Evolutionary conservation across 2,329 filamentous ascomycete species (phyloP).

Genomic region (Botrytis squamosa): DNA sequence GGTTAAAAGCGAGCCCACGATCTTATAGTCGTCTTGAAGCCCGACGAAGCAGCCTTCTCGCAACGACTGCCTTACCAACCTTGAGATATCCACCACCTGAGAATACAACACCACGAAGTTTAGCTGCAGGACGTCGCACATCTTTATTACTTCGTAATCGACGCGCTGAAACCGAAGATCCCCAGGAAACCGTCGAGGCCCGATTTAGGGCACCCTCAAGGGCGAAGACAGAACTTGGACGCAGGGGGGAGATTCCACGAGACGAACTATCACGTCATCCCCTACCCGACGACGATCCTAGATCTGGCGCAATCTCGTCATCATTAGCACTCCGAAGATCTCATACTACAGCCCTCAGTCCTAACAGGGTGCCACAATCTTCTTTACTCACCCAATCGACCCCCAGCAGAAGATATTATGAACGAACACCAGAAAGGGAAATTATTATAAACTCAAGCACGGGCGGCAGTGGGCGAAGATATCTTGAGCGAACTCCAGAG

Average conservation of each 20-base stretch:
- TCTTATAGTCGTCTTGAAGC: constrained; percentile 39
- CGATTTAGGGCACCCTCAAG: constrained; percentile 57
- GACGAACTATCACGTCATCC: constrained; percentile 45
- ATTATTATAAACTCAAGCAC: constrained; percentile 23
- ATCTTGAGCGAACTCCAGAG: constrained; percentile 36
- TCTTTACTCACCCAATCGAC: constrained; percentile 44
- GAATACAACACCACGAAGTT: constrained; percentile 45
- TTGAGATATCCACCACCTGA: constrained; percentile 37
- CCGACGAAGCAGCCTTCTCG: constrained; percentile 39
- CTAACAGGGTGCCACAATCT: constrained; percentile 53
- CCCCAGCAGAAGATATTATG: constrained; percentile 24
- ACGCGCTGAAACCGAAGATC: constrained; percentile 38
- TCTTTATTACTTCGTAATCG: constrained; percentile 50
- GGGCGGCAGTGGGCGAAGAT: constrained; percentile 30
- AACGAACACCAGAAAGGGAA: constrained; percentile 20
- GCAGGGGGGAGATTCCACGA: constrained; percentile 40
- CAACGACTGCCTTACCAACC: constrained; percentile 35
- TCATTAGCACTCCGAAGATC: constrained; percentile 29
- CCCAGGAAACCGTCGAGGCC: constrained; percentile 43
- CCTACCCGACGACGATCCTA: constrained; percentile 35
- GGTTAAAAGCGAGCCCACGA: constrained; percentile 37
- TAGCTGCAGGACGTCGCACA: constrained; percentile 54
- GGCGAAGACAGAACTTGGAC: constrained; percentile 55
- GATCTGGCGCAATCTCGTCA: not conserved
- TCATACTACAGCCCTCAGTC: constrained; percentile 46